These are phyloP conservation scores for Beta lomatogona DNA, from an alignment of 179 eudicot species.

Conservation along the genomic window DNA sequence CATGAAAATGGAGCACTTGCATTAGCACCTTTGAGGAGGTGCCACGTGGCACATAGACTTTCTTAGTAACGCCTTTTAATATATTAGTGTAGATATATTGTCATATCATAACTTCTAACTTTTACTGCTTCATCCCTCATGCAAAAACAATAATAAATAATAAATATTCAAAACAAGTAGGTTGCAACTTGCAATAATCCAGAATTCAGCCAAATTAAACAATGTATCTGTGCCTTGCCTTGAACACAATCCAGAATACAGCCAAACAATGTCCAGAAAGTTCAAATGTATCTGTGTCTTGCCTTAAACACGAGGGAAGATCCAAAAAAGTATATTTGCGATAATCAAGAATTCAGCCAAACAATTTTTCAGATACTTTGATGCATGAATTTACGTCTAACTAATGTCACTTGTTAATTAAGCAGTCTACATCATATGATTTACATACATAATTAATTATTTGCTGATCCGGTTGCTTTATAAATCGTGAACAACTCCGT, in stretches of 20 bases:
- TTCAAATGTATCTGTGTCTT: not conserved
- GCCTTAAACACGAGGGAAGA: conserved; percentile 6
- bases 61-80: too few relatives aligned
- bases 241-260: not conserved
- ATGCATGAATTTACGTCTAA: not conserved
- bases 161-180: too few relatives aligned
- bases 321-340: not conserved
- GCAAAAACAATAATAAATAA: not conserved
- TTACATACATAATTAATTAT: not conserved
- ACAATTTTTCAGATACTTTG: not conserved
- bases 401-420: not conserved
- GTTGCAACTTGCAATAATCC: not conserved
- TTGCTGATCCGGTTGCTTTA: not conserved
- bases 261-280: not conserved
- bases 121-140: not conserved
- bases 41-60: too few relatives aligned
- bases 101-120: too few relatives aligned
- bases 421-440: not conserved
- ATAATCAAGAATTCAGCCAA: not conserved
- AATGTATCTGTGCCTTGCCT: not conserved
- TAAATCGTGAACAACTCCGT: not conserved
- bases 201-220: not conserved
- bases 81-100: too few relatives aligned
- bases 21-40: too few relatives aligned
- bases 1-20: too few relatives aligned